Evolutionary conservation across 2,329 filamentous ascomycete species (phyloP).

Genomic region (Aspergillus quadricinctus): DNA sequence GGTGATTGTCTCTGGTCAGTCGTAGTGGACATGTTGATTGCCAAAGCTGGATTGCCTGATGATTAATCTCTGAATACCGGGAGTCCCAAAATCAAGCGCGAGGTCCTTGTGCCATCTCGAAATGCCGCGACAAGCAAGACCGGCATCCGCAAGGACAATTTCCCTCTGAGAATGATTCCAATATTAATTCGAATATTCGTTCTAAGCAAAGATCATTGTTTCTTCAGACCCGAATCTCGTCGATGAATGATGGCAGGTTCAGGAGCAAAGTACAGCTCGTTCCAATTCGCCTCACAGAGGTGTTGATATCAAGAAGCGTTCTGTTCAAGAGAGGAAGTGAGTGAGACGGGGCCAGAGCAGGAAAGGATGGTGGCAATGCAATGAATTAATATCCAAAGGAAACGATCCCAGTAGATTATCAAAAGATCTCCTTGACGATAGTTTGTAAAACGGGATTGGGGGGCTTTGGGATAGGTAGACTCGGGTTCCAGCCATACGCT

Average conservation of each 20-base stretch:
- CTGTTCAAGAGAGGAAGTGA: background rate
- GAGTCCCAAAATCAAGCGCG: constrained; percentile 6
- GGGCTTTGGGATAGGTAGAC: background rate
- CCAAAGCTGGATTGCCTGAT: background rate
- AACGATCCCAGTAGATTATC: background rate
- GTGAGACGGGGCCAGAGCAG: background rate
- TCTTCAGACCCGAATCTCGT: background rate
- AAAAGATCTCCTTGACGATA: background rate
- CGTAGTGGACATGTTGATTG: constrained; percentile 24
- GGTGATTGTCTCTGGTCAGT: constrained; percentile 30
- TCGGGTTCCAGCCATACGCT: background rate
- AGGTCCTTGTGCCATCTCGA: constrained; percentile 15
- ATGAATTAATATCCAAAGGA: background rate
- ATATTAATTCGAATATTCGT: background rate
- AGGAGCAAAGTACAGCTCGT: background rate
- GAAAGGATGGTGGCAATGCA: background rate
- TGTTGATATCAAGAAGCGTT: background rate
- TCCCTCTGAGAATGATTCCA: background rate
- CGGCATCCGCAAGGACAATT: background rate
- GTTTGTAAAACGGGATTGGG: background rate
- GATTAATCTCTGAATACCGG: constrained; percentile 5
- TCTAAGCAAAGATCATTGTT: background rate
- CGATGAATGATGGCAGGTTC: background rate
- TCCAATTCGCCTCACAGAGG: background rate
- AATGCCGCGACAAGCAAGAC: background rate